Evolutionary conservation across 257 asterid genomes (phyloP), one percentile per base, ranked within the genome.

Genomic region (Anisodus tanguticus): DNA sequence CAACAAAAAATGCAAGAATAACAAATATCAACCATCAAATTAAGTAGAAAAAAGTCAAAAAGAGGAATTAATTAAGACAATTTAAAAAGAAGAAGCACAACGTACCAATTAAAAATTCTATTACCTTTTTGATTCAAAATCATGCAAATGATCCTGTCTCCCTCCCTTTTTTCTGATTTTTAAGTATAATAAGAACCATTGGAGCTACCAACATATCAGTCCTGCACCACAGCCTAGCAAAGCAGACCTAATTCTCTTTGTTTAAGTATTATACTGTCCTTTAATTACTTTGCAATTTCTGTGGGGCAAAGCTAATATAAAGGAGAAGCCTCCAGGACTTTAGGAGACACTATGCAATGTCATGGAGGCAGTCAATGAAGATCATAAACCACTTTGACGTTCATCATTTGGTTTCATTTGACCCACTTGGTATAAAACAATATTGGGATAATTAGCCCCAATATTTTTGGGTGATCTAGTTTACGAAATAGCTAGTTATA

Each of bases 221-320:
- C 57, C 11, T 72, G 80, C 59, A 72, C 58, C 80, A 72, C 80
- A 45, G 59, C 80, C 41, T 72, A n/a, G 39, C 19, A 72, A 72
- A 72, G 39, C 3, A 45, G 80, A 45, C 80, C 59, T 72, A 72
- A 72, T 45, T 72, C 79, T 71, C 58, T 2, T 45, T 17, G 79
- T 45, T 71, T 45, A n/a, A 72, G 39, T 5, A 71, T 17, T 72
- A 72, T 19, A 19, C 17, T 19, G 60, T 47, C 59, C 80, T 45
- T 72, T 19, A 47, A 72, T 47, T 72, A 47, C 59, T 19, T 47
- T 72, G 60, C 41, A 72, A 11, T 47, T 72, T 47, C 10, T 10
- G 43, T 72, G 80, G 43, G 80, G 19, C 41, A 11, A 72, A 51
- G 1, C 11, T 6, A 39, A 26, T 9, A 66, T 66, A 37, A 68